phyloP scores from a whole-genome alignment of 164 flowering plant species.

The Macadamia tetraphylla region DNA sequence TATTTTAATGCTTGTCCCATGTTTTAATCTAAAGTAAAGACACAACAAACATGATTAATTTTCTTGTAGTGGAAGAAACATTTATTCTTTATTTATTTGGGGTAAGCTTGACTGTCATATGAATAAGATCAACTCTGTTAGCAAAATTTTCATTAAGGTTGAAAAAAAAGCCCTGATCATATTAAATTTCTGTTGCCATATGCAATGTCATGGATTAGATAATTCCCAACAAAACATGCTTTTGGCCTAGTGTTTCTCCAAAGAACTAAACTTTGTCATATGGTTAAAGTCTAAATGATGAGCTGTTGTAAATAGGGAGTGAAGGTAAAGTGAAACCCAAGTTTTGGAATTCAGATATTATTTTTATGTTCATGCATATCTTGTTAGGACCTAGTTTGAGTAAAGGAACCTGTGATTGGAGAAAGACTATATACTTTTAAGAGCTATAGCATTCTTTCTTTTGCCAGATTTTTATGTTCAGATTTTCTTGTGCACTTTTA shows the following conservation, averaged over 20 bases:
- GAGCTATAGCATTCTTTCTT: too few species aligned
- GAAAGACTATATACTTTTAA: too few species aligned
- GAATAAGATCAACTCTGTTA: too few species aligned
- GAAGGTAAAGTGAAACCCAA: not conserved
- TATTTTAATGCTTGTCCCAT: not conserved
- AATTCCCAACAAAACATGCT: not conserved
- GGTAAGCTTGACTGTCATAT: too few species aligned
- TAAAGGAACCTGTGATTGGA: not conserved
- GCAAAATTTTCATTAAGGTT: too few species aligned
- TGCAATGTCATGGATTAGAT: not conserved
- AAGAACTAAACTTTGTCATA: not conserved
- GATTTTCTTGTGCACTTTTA: too few species aligned
- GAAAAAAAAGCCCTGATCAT: too few species aligned
- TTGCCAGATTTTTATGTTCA: too few species aligned
- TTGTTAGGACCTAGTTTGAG: not conserved
- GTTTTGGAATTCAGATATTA: not conserved
- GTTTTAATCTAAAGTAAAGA: not conserved
- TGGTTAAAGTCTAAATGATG: not conserved
- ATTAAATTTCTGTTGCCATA: not conserved
- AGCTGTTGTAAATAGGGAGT: not conserved
- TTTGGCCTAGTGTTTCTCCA: not conserved
- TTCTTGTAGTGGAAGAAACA: too few species aligned
- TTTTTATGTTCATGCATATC: not conserved
- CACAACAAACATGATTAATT: not conserved
- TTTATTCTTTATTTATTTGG: not conserved